phyloP scores from a whole-genome alignment of 2,329 filamentous ascomycete genomes.

The Claviceps paspali region DNA sequence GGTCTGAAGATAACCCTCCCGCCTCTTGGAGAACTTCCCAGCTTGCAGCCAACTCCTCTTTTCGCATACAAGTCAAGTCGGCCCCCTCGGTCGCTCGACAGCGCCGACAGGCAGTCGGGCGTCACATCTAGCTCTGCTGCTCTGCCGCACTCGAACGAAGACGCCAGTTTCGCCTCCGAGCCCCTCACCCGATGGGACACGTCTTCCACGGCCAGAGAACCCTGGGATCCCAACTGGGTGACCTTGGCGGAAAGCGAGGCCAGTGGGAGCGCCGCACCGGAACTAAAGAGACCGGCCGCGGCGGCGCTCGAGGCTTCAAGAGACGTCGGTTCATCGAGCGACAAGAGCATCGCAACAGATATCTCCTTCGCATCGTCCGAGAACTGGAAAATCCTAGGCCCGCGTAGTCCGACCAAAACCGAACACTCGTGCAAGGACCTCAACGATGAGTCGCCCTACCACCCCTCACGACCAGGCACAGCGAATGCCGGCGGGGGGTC shows the following conservation, averaged over 20 bases:
- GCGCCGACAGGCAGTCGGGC: conserved; percentile 14
- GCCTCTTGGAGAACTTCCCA: conserved; percentile 14
- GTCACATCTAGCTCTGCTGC: conserved; percentile 20
- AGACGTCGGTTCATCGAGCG: conserved; percentile 5
- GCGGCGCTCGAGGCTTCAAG: conserved; percentile 8
- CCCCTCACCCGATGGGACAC: conserved; percentile 5
- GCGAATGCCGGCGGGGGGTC: conserved; percentile 8
- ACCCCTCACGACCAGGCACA: conserved; percentile 20
- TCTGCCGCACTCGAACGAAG: conserved; percentile 10
- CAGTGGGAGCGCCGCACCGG: conserved; percentile 11
- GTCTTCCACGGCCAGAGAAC: conserved; percentile 3
- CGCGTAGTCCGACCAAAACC: conserved; percentile 11
- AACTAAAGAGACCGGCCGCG: conserved; percentile 11
- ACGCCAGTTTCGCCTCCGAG: background rate
- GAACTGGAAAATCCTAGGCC: conserved; percentile 20
- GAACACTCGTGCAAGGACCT: conserved; percentile 20
- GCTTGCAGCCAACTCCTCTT: conserved; percentile 8
- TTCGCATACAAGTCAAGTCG: conserved; percentile 5
- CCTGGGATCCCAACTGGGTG: conserved; percentile 9
- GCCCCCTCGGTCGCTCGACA: conserved; percentile 9
- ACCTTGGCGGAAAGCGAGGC: conserved; percentile 10
- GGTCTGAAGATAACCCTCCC: conserved; percentile 15
- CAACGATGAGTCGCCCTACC: conserved; percentile 20
- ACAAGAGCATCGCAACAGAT: conserved; percentile 13
- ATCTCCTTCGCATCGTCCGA: conserved; percentile 21